phyloP scores from a whole-genome alignment of 768 basidiomycete species.

The Suillus americanus region DNA sequence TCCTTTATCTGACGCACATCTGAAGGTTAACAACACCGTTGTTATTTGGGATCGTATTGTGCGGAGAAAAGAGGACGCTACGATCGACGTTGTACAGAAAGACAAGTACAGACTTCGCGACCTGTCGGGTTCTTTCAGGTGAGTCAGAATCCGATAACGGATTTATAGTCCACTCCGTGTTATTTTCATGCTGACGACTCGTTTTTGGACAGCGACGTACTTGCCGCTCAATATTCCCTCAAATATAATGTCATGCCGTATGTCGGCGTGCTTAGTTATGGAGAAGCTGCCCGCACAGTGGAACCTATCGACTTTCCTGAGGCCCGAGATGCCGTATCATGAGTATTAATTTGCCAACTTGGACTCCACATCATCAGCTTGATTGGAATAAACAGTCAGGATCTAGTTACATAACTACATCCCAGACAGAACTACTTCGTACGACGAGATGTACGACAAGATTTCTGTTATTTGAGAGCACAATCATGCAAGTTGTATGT shows the following conservation, averaged over 20 bases:
- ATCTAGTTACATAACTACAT: conserved; percentile 19
- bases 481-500: background rate
- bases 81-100: conserved; percentile 56
- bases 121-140: conserved; percentile 73
- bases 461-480: background rate
- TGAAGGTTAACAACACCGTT: conserved; percentile 68
- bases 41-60: conserved; percentile 94
- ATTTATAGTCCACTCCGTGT: conserved; percentile 9
- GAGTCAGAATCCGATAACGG: conserved; percentile 31
- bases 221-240: conserved; percentile 67
- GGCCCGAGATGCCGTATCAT: conserved; percentile 32
- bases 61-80: conserved; percentile 73
- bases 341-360: background rate
- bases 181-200: conserved; percentile 17
- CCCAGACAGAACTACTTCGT: conserved; percentile 4
- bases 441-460: background rate
- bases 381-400: conserved; percentile 16
- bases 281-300: conserved; percentile 58
- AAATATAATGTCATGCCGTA: conserved; percentile 93
- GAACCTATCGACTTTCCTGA: conserved; percentile 36
- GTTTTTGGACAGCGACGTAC: conserved; percentile 50
- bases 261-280: conserved; percentile 77
- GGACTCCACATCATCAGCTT: background rate
- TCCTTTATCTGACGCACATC: conserved; percentile 11
- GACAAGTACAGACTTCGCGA: conserved; percentile 89